Conservation (phyloP, 1,284 basidiomycete genomes). For the Apiotrichum sp. region DNA sequence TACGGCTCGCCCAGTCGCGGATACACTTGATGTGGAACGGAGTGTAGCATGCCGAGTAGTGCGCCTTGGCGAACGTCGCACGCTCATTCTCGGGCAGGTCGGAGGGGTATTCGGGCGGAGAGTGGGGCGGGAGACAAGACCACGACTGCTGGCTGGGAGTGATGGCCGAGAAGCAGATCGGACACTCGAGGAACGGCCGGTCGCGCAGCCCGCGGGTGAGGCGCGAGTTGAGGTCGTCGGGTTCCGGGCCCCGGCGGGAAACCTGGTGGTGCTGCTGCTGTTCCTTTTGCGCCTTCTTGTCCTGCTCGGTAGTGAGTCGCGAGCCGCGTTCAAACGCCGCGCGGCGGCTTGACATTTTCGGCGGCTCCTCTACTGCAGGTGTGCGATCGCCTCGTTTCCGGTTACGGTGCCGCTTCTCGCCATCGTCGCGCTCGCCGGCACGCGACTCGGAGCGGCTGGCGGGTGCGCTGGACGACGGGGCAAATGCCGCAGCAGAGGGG, state of each 20-base stretch:
- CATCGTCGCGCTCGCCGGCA: background rate
- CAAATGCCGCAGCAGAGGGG: slow-evolving; percentile 7
- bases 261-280: slow-evolving; percentile 7
- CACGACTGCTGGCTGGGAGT: slow-evolving; percentile 42
- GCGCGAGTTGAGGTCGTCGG: slow-evolving; percentile 42
- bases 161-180: slow-evolving; percentile 47
- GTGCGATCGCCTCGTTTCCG: background rate
- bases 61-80: slow-evolving; percentile 60
- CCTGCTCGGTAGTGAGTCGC: slow-evolving; percentile 13
- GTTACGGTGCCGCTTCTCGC: slow-evolving; percentile 1
- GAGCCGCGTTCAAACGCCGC: slow-evolving; percentile 35
- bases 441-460: background rate
- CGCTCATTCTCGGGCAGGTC: slow-evolving; percentile 19
- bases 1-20: slow-evolving; percentile 71
- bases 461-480: slow-evolving; percentile 1
- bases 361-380: background rate
- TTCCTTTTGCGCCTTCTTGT: slow-evolving; percentile 15
- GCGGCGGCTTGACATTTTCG: slow-evolving; percentile 19
- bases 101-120: slow-evolving; percentile 14
- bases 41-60: slow-evolving; percentile 44
- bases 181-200: slow-evolving; percentile 44
- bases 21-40: slow-evolving; percentile 51
- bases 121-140: slow-evolving; percentile 40
- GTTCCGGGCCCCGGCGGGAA: slow-evolving; percentile 18
- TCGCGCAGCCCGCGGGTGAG: slow-evolving; percentile 38